phyloP scores from a whole-genome alignment of 2,329 filamentous ascomycete genomes.

The Aspergillus awamori region DNA sequence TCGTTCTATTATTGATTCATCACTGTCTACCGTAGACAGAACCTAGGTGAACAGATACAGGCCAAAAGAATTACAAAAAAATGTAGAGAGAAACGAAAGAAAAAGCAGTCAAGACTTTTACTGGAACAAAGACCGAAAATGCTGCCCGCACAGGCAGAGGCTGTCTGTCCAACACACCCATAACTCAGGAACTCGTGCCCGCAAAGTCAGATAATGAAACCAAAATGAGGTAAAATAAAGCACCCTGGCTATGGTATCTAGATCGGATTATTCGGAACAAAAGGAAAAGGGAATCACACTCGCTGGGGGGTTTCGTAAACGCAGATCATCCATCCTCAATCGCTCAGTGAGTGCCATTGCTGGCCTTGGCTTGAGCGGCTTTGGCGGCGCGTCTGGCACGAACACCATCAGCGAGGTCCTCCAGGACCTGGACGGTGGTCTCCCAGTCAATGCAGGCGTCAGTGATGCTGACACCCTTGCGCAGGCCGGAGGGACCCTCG shows the following conservation, averaged over 20 bases:
- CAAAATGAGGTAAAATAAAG: slow-evolving; percentile 11
- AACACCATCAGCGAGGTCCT: slow-evolving; percentile 83
- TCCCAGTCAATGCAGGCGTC: slow-evolving; percentile 97
- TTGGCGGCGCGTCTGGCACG: slow-evolving; percentile 66
- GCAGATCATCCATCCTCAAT: neutral
- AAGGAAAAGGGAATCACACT: slow-evolving; percentile 16
- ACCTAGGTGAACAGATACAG: neutral
- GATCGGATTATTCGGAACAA: slow-evolving; percentile 19
- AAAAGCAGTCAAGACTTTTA: neutral
- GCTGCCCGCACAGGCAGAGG: neutral
- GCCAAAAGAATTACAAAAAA: slow-evolving; percentile 6
- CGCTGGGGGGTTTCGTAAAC: neutral
- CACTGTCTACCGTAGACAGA: neutral
- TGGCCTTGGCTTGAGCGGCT: slow-evolving; percentile 32
- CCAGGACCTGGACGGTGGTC: slow-evolving; percentile 75
- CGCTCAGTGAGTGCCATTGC: slow-evolving; percentile 31
- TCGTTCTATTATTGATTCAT: neutral
- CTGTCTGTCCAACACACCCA: neutral
- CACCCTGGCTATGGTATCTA: slow-evolving; percentile 26
- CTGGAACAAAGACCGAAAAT: neutral
- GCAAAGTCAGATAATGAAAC: slow-evolving; percentile 4
- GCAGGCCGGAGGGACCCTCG: slow-evolving; percentile 75
- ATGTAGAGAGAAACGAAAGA: neutral
- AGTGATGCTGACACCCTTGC: slow-evolving; percentile 91
- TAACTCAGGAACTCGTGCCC: neutral